These are phyloP conservation scores for Cornus controversa DNA, from an alignment of 148 eudicot genomes.

Conservation along the genomic window DNA sequence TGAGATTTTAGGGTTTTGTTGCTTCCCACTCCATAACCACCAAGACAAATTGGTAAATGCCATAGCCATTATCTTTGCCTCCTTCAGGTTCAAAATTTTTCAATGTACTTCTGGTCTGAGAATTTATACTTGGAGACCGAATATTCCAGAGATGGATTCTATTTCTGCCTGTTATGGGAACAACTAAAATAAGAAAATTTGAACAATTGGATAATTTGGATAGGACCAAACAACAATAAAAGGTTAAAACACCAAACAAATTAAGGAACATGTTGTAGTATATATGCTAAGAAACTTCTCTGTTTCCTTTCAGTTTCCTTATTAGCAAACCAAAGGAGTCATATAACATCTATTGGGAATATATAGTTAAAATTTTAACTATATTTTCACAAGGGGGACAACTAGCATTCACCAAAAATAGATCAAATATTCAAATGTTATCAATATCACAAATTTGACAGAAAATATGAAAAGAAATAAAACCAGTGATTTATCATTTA, in stretches of 20 bases:
- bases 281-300: neutral
- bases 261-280: neutral
- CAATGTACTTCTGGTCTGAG: neutral
- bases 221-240: neutral
- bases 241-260: neutral
- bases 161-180: neutral
- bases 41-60: slow-evolving; percentile 22
- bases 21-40: slow-evolving; percentile 32
- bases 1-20: slow-evolving; percentile 16
- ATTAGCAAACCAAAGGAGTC: neutral
- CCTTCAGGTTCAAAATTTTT: neutral
- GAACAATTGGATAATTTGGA: neutral
- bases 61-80: slow-evolving; percentile 14
- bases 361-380: neutral
- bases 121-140: neutral
- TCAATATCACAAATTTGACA: neutral
- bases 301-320: neutral
- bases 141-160: neutral
- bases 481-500: neutral
- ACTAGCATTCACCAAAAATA: neutral
- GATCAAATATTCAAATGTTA: neutral
- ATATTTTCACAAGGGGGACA: neutral
- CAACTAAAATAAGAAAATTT: neutral
- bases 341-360: neutral
- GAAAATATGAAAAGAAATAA: neutral